Percentiles rank a stretch among this genome's conserved stretches.
These are phyloP conservation scores for Ascoidea asiatica DNA, from an alignment of 805 yeast species.

Conservation along the genomic window DNA sequence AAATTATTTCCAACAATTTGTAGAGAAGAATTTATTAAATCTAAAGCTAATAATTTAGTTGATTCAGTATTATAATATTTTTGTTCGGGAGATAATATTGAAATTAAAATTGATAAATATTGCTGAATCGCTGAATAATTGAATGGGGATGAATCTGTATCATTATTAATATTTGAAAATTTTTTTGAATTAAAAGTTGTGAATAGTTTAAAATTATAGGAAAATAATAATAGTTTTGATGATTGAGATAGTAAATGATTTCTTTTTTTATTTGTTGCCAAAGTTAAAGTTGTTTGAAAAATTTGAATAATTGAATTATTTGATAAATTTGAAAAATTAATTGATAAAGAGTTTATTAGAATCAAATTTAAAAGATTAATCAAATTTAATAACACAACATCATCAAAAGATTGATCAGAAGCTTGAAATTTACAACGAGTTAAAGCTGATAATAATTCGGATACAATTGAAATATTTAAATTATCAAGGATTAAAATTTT, in stretches of 20 bases:
- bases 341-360: not conserved
- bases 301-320: constrained; percentile 81
- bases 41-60: constrained; percentile 71
- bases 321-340: constrained; percentile 14
- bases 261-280: constrained; percentile 86
- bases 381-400: constrained; percentile 76
- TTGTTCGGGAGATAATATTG: constrained; percentile 71
- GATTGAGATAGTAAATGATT: constrained; percentile 81
- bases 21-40: constrained; percentile 61
- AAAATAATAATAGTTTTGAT: constrained; percentile 65
- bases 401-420: constrained; percentile 84
- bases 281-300: constrained; percentile 77
- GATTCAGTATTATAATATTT: constrained; percentile 79
- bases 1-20: constrained; percentile 65
- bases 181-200: constrained; percentile 8
- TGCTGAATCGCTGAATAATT: constrained; percentile 50
- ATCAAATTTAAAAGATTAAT: constrained; percentile 30
- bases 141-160: constrained; percentile 10
- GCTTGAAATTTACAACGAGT: constrained; percentile 96
- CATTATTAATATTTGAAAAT: constrained; percentile 14
- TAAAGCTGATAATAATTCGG: constrained; percentile 30
- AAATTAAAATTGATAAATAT: constrained; percentile 59
- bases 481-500: constrained; percentile 30
- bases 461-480: not conserved
- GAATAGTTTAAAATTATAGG: not conserved